A percentile compares a stretch with the other conserved stretches of the same genome.
Evolutionary conservation across 2,329 filamentous ascomycete species (phyloP).

Genomic region (Mycosphaerelloides madeirae): DNA sequence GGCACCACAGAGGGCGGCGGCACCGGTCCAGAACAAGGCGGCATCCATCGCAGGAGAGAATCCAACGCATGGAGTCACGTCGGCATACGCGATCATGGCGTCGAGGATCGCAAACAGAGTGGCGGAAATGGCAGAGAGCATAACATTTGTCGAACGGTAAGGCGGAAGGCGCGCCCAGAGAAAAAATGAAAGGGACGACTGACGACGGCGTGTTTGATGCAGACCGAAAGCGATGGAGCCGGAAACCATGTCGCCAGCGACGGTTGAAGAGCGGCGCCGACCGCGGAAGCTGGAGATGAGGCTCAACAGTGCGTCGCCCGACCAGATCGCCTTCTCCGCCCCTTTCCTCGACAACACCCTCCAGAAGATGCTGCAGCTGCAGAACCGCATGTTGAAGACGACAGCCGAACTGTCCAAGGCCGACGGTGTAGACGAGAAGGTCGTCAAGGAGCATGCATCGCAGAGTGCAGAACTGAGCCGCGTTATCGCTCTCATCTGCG

Average conservation of each 20-base stretch:
- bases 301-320: slow-evolving; percentile 34
- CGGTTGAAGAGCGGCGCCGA: slow-evolving; percentile 35
- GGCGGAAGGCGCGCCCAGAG: neutral
- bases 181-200: slow-evolving; percentile 5
- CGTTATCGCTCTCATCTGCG: slow-evolving; percentile 50
- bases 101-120: slow-evolving; percentile 48
- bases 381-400: slow-evolving; percentile 48
- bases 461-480: slow-evolving; percentile 47
- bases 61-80: slow-evolving; percentile 30
- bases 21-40: slow-evolving; percentile 30
- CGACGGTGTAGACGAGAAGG: slow-evolving; percentile 43
- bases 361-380: slow-evolving; percentile 46
- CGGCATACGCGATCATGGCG: slow-evolving; percentile 50
- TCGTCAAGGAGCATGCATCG: slow-evolving; percentile 47
- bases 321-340: slow-evolving; percentile 47
- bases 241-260: slow-evolving; percentile 18
- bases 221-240: slow-evolving; percentile 22
- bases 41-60: slow-evolving; percentile 32
- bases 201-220: slow-evolving; percentile 3
- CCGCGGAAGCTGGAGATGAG: slow-evolving; percentile 50
- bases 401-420: slow-evolving; percentile 44
- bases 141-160: slow-evolving; percentile 47
- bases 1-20: slow-evolving; percentile 20
- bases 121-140: slow-evolving; percentile 51
- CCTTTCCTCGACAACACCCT: slow-evolving; percentile 52